Evolutionary conservation across 2,329 filamentous ascomycete genomes (phyloP).

Genomic region (Fusarium sp.): DNA sequence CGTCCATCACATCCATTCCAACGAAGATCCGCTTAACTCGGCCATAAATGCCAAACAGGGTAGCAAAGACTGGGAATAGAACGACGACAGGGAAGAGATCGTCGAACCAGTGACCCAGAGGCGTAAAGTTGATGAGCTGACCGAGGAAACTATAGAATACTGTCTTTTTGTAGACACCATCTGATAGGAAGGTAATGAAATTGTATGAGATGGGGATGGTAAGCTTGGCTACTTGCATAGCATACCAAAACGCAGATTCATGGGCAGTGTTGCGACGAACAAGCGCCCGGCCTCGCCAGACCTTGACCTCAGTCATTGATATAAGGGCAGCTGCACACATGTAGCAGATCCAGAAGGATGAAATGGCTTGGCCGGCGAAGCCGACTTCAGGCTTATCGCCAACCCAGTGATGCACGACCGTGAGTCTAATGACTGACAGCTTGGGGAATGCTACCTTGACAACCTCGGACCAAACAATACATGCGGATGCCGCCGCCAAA

Average conservation of each 20-base stretch:
- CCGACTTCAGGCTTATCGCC: slow-evolving; percentile 80
- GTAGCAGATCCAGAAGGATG: slow-evolving; percentile 90
- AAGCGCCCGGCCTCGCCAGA: slow-evolving; percentile 95
- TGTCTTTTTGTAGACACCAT: slow-evolving; percentile 77
- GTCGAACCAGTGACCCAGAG: slow-evolving; percentile 85
- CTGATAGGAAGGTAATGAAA: slow-evolving; percentile 89
- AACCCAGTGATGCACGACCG: slow-evolving; percentile 79
- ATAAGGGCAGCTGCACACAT: slow-evolving; percentile 92
- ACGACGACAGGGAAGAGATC: slow-evolving; percentile 90
- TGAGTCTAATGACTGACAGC: slow-evolving; percentile 75
- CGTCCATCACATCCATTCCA: slow-evolving; percentile 77
- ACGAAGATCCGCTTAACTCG: slow-evolving; percentile 84
- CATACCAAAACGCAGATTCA: slow-evolving; percentile 96
- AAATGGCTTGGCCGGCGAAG: slow-evolving; percentile 86
- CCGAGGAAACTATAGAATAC: slow-evolving; percentile 91
- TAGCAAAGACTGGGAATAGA: slow-evolving; percentile 84
- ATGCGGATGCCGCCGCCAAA: slow-evolving; percentile 78
- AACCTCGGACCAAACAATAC: slow-evolving; percentile 93
- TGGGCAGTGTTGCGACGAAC: slow-evolving; percentile 91
- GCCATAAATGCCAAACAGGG: slow-evolving; percentile 89
- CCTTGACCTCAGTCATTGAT: slow-evolving; percentile 90
- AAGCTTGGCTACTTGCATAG: slow-evolving; percentile 89
- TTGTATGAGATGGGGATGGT: slow-evolving; percentile 96
- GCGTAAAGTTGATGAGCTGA: slow-evolving; percentile 82
- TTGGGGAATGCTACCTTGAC: slow-evolving; percentile 83